A percentile compares a stretch with the other conserved stretches of the same genome.
Evolutionary conservation across 306 rosid genomes (phyloP).

Genomic region (Cucurbita argyrosperma): DNA sequence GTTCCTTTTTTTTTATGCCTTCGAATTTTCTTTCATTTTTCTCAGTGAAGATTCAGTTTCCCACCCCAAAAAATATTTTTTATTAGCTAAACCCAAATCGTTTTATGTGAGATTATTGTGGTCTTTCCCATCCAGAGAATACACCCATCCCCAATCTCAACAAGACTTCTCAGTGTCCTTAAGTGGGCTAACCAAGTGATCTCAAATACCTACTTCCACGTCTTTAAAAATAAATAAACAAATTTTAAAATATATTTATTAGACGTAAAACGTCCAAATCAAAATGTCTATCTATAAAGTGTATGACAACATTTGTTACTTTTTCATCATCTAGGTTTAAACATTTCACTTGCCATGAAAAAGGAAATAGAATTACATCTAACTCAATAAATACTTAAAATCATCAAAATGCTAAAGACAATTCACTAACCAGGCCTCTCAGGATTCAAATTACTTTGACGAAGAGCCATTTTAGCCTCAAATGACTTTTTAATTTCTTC

Average conservation of each 20-base stretch:
- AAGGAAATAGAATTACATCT: neutral
- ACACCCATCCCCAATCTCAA: neutral
- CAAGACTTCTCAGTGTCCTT: neutral
- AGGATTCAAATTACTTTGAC: slow-evolving; percentile 84
- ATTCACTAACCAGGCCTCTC: slow-evolving; percentile 82
- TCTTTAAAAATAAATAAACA: neutral
- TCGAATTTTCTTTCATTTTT: neutral
- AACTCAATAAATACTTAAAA: neutral
- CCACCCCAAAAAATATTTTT: neutral
- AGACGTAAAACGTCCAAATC: neutral
- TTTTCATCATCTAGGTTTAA: neutral
- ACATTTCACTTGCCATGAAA: neutral
- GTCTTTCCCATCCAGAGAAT: neutral
- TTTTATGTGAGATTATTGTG: neutral
- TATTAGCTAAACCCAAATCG: neutral
- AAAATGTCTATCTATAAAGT: neutral
- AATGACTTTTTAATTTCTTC: slow-evolving; percentile 79
- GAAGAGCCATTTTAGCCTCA: slow-evolving; percentile 77
- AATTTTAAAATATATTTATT: neutral
- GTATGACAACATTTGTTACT: neutral
- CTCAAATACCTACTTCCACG: neutral
- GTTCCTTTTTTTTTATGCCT: neutral
- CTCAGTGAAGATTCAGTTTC: neutral
- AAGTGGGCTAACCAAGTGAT: neutral
- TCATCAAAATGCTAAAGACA: neutral